These are phyloP conservation scores for Phytophthora lateralis DNA, from an alignment of 352 stramenopile species.

Conservation along the genomic window DNA sequence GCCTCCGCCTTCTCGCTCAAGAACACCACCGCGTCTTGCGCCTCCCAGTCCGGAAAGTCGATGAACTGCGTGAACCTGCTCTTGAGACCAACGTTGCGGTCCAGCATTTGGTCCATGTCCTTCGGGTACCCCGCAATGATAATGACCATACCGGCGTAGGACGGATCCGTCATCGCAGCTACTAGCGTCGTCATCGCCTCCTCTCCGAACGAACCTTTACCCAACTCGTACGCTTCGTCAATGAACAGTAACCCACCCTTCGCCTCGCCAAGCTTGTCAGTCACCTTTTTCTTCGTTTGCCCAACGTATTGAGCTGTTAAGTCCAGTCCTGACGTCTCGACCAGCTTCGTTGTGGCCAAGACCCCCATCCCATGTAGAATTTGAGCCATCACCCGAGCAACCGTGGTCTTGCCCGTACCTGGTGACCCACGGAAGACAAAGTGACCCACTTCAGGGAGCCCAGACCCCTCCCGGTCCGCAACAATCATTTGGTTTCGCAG, in stretches of 20 bases:
- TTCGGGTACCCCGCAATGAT: slow-evolving; percentile 90
- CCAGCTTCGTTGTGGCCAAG: slow-evolving; percentile 91
- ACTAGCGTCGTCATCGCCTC: slow-evolving; percentile 92
- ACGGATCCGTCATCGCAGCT: slow-evolving; percentile 87
- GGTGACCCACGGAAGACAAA: slow-evolving; percentile 90
- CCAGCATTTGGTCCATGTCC: slow-evolving; percentile 91
- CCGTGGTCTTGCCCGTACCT: slow-evolving; percentile 90
- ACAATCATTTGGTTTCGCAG: slow-evolving; percentile 68
- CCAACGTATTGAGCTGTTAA: slow-evolving; percentile 90
- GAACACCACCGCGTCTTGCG: slow-evolving; percentile 77
- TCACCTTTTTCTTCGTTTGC: slow-evolving; percentile 91
- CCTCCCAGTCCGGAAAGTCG: slow-evolving; percentile 89
- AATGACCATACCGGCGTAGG: slow-evolving; percentile 86
- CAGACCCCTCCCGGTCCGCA: slow-evolving; percentile 67
- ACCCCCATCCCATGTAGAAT: slow-evolving; percentile 94
- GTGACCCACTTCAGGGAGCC: slow-evolving; percentile 67
- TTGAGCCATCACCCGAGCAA: slow-evolving; percentile 92
- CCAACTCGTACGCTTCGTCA: slow-evolving; percentile 92
- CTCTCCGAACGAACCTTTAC: slow-evolving; percentile 78
- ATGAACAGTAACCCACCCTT: slow-evolving; percentile 94
- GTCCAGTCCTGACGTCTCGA: slow-evolving; percentile 87
- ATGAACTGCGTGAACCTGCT: slow-evolving; percentile 91
- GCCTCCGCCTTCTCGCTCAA: slow-evolving; percentile 48
- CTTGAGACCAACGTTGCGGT: slow-evolving; percentile 85
- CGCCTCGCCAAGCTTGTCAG: slow-evolving; percentile 87